Percentiles rank a stretch among this genome's conserved stretches.
Evolutionary conservation across 768 basidiomycete genomes (phyloP).

Genomic region (Pisolithus orientalis): DNA sequence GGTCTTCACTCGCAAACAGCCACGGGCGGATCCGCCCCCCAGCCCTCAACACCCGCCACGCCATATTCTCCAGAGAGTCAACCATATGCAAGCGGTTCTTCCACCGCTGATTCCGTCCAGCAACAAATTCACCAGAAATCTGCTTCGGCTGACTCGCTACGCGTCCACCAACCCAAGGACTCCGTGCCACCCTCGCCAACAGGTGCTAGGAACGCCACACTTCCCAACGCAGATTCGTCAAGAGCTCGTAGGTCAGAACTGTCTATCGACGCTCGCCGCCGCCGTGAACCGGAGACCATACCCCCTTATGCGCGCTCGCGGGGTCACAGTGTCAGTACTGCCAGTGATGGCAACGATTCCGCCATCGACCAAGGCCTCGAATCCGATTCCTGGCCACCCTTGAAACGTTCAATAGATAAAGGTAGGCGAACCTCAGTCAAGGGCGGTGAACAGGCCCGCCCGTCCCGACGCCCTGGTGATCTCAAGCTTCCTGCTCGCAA

Average conservation of each 20-base stretch:
- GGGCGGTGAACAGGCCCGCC: slow-evolving; percentile 35
- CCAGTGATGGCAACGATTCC: slow-evolving; percentile 35
- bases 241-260: slow-evolving; percentile 24
- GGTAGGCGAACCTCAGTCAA: slow-evolving; percentile 45
- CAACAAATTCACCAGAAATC: slow-evolving; percentile 56
- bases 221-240: slow-evolving; percentile 30
- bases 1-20: slow-evolving; percentile 20
- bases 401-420: slow-evolving; percentile 35
- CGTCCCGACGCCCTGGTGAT: slow-evolving; percentile 48
- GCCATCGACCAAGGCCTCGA: slow-evolving; percentile 42
- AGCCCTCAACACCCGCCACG: slow-evolving; percentile 40
- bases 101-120: slow-evolving; percentile 18
- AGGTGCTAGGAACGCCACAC: slow-evolving; percentile 33
- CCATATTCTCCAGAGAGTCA: slow-evolving; percentile 29
- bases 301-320: slow-evolving; percentile 42
- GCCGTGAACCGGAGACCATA: slow-evolving; percentile 18
- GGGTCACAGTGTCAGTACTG: slow-evolving; percentile 50
- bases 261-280: slow-evolving; percentile 21
- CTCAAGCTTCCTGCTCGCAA: slow-evolving; percentile 57
- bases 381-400: slow-evolving; percentile 45
- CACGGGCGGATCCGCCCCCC: slow-evolving; percentile 25
- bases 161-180: slow-evolving; percentile 37
- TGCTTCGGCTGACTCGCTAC: slow-evolving; percentile 73
- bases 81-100: background rate
- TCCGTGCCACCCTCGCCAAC: slow-evolving; percentile 27